Evolutionary conservation across 106 monocot genomes (phyloP).

Genomic region (Allium fistulosum): DNA sequence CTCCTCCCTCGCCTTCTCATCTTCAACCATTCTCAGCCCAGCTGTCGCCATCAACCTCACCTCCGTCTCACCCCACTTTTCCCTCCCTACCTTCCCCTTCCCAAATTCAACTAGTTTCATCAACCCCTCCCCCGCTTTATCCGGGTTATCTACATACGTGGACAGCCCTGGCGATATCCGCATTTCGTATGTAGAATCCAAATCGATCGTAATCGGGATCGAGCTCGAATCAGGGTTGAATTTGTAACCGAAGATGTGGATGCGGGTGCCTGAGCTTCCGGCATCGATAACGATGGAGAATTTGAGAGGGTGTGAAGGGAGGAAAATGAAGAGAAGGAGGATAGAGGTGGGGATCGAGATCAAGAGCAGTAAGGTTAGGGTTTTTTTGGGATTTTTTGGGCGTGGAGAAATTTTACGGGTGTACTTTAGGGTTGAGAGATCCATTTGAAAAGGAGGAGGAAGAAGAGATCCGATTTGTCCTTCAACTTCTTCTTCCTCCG

Average conservation of each 20-base stretch:
- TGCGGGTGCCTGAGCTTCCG: constrained; percentile 86
- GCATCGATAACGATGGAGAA: constrained; percentile 75
- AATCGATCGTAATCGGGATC: constrained; percentile 36
- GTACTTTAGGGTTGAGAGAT: not conserved
- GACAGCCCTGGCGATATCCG: constrained; percentile 78
- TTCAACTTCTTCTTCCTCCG: too few species aligned
- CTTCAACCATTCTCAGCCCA: constrained; percentile 70
- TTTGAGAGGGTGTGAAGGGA: not conserved
- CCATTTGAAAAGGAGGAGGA: not conserved
- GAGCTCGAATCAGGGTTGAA: constrained; percentile 10
- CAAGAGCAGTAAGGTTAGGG: constrained; percentile 11
- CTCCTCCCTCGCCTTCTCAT: constrained; percentile 22
- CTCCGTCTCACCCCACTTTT: constrained; percentile 40
- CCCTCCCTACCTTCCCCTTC: constrained; percentile 33
- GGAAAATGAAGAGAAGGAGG: constrained; percentile 19
- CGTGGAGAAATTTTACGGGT: not conserved
- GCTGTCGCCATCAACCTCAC: constrained; percentile 91
- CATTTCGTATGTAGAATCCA: constrained; percentile 43
- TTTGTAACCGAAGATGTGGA: constrained; percentile 54
- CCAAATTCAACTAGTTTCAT: constrained; percentile 61
- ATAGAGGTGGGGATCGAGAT: constrained; percentile 10
- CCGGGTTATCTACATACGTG: constrained; percentile 39
- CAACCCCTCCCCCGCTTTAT: constrained; percentile 56
- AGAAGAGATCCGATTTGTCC: not conserved
- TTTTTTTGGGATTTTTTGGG: not conserved